A percentile compares a stretch with the other conserved stretches of the same genome.
These are phyloP conservation scores for Calvatia gigantea DNA, from an alignment of 768 basidiomycete species.

Conservation along the genomic window DNA sequence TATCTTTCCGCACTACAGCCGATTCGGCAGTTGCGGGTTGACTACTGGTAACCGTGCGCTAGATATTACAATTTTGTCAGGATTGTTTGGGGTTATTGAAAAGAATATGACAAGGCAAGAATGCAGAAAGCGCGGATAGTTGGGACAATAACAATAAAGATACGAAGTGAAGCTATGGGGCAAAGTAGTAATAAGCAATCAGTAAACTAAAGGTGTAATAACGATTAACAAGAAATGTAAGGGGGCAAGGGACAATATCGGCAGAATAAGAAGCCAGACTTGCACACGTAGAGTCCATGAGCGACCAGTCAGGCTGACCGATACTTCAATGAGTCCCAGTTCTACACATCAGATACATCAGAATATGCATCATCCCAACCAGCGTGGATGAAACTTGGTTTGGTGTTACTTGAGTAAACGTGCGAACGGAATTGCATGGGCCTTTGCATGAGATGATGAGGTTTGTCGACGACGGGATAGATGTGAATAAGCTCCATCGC, in stretches of 20 bases:
- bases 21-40: neutral
- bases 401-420: conserved; percentile 22
- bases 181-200: neutral
- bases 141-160: conserved; percentile 19
- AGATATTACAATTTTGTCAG: conserved; percentile 10
- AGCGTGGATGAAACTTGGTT: conserved; percentile 50
- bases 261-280: neutral
- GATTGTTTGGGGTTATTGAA: neutral
- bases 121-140: conserved; percentile 3
- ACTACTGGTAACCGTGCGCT: conserved; percentile 5
- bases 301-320: too few relatives aligned
- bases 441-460: conserved; percentile 1
- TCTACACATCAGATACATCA: conserved; percentile 30
- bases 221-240: conserved; percentile 5
- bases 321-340: too few relatives aligned
- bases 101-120: neutral
- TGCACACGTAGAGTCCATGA: neutral
- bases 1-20: neutral
- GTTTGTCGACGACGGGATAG: conserved; percentile 22
- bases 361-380: conserved; percentile 53
- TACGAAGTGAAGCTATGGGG: conserved; percentile 1
- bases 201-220: conserved; percentile 8
- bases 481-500: conserved; percentile 22
- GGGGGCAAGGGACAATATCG: neutral
- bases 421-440: conserved; percentile 10